A percentile compares a stretch with the other conserved stretches of the same genome.
Evolutionary conservation across 1,139 yeast genomes (phyloP).

Genomic region (Sugiyamaella pinicola): DNA sequence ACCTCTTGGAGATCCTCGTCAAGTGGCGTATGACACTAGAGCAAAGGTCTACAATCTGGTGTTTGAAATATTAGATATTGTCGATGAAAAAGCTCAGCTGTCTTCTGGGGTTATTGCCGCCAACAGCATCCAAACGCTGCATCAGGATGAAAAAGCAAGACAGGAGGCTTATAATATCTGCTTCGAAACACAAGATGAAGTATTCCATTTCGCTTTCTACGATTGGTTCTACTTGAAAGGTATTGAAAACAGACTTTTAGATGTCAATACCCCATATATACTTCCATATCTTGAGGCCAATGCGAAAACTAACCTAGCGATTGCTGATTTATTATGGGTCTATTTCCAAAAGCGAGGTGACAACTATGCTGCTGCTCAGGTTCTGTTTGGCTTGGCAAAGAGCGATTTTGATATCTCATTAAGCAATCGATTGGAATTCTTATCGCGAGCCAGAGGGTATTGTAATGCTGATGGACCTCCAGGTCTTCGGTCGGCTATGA

Average conservation of each 20-base stretch:
- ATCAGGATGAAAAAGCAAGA: slow-evolving; percentile 49
- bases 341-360: slow-evolving; percentile 83
- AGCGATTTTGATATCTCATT: slow-evolving; percentile 72
- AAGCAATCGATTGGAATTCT: slow-evolving; percentile 77
- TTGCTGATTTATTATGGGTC: slow-evolving; percentile 85
- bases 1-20: slow-evolving; percentile 52
- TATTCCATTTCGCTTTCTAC: slow-evolving; percentile 87
- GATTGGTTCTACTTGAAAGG: slow-evolving; percentile 89
- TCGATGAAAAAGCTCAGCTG: slow-evolving; percentile 67
- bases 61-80: slow-evolving; percentile 69
- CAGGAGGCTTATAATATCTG: slow-evolving; percentile 69
- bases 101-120: slow-evolving; percentile 43
- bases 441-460: slow-evolving; percentile 91
- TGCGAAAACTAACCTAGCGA: slow-evolving; percentile 63
- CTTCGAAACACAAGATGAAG: slow-evolving; percentile 70
- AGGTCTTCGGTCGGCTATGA: slow-evolving; percentile 67
- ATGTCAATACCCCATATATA: slow-evolving; percentile 78
- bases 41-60: slow-evolving; percentile 67
- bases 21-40: slow-evolving; percentile 51
- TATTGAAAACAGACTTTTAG: slow-evolving; percentile 72
- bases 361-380: slow-evolving; percentile 80
- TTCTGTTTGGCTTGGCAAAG: slow-evolving; percentile 70
- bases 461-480: slow-evolving; percentile 86
- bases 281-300: slow-evolving; percentile 76
- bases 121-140: slow-evolving; percentile 23